phyloP scores from a whole-genome alignment of 768 basidiomycete genomes.

The Hypholoma fasciculare region DNA sequence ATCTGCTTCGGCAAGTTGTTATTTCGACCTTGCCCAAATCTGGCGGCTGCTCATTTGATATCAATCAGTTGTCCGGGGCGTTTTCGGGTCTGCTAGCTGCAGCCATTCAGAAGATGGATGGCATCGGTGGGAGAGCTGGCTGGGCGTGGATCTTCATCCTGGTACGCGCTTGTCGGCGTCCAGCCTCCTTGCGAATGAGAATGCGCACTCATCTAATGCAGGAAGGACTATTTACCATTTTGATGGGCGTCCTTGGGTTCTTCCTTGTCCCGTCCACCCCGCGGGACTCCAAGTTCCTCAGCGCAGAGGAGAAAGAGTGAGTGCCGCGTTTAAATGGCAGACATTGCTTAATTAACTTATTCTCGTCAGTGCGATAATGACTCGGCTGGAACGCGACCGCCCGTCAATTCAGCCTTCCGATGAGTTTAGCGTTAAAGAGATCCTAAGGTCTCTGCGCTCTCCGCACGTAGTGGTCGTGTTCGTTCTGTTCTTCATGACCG shows the following conservation, averaged over 20 bases:
- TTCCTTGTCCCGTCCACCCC: constrained; percentile 36
- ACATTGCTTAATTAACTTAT: not conserved
- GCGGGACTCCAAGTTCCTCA: constrained; percentile 27
- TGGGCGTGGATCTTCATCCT: constrained; percentile 68
- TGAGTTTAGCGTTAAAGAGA: constrained; percentile 30
- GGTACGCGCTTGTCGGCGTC: constrained; percentile 22
- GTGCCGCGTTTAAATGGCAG: not conserved
- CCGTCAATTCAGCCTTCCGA: constrained; percentile 29
- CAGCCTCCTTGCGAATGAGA: not conserved
- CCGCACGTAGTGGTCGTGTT: constrained; percentile 35
- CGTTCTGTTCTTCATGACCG: constrained; percentile 34
- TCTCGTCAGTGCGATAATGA: constrained; percentile 25
- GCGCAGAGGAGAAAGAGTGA: constrained; percentile 32
- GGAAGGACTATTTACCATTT: constrained; percentile 50
- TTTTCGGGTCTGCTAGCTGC: constrained; percentile 68
- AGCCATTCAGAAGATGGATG: constrained; percentile 59
- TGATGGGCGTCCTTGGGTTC: constrained; percentile 45
- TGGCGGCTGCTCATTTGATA: not conserved
- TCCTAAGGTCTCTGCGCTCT: constrained; percentile 28
- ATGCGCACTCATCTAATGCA: constrained; percentile 3
- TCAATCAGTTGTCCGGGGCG: constrained; percentile 45
- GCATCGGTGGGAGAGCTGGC: constrained; percentile 47
- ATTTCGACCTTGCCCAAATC: not conserved
- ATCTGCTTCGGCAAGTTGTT: constrained; percentile 30
- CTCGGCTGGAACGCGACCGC: constrained; percentile 31